Evolutionary conservation across 1,139 yeast genomes (phyloP).

Genomic region (Blastobotrys indianensis): DNA sequence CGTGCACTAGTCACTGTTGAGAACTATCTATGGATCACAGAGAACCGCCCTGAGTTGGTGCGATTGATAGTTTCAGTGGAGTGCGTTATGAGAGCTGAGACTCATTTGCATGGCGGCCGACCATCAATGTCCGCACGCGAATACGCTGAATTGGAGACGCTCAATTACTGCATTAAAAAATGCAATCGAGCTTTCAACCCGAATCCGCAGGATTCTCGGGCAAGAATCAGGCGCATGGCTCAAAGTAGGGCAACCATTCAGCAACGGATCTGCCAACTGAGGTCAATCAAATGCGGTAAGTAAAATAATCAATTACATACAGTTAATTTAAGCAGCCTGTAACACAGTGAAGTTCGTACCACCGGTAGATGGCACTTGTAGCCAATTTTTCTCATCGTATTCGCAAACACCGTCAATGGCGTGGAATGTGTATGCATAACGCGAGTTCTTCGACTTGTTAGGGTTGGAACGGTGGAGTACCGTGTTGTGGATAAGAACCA

Average conservation of each 20-base stretch:
- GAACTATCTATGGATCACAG: not conserved
- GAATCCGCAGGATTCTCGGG: not conserved
- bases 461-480: conserved; percentile 67
- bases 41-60: not conserved
- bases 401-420: conserved; percentile 58
- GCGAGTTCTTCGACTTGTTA: conserved; percentile 49
- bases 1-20: not conserved
- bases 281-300: not conserved
- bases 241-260: not conserved
- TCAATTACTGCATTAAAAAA: not conserved
- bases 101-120: conserved; percentile 7
- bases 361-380: conserved; percentile 69
- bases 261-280: not conserved
- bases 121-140: not conserved
- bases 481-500: conserved; percentile 62
- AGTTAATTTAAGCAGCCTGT: not conserved
- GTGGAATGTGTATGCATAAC: conserved; percentile 78
- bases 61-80: conserved; percentile 3
- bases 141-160: conserved; percentile 8
- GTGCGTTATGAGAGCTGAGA: conserved; percentile 4
- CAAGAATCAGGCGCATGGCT: not conserved
- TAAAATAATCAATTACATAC: not conserved
- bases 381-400: conserved; percentile 66
- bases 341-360: conserved; percentile 49
- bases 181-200: conserved; percentile 7